These are phyloP conservation scores for Mortierella hygrophila DNA, from an alignment of 192 early-diverging fungal species.

Conservation along the genomic window DNA sequence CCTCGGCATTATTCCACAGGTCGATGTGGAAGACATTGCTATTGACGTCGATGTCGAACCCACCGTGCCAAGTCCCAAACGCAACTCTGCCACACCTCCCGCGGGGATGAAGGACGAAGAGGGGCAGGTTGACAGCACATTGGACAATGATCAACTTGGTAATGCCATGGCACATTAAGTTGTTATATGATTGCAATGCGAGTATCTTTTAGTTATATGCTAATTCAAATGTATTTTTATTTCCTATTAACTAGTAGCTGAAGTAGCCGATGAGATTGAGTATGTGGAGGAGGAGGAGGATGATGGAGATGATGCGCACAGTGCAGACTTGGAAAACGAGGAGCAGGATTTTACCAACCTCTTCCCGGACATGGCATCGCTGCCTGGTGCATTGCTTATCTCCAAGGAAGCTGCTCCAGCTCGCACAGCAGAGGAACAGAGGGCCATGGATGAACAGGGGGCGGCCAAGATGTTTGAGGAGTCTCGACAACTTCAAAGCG, in stretches of 20 bases:
- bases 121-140: not conserved
- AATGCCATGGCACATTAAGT: not conserved
- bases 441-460: conserved; percentile 19
- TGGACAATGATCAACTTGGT: not conserved
- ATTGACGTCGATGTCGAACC: conserved; percentile 5
- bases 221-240: not conserved
- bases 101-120: not conserved
- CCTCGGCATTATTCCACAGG: not conserved
- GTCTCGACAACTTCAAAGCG: conserved; percentile 64
- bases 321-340: conserved; percentile 59
- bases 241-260: not conserved
- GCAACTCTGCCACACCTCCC: not conserved
- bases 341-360: conserved; percentile 60
- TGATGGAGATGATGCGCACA: conserved; percentile 26
- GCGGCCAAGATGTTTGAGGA: conserved; percentile 52
- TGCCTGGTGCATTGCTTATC: conserved; percentile 41
- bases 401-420: conserved; percentile 2
- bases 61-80: not conserved
- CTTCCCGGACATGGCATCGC: conserved; percentile 38
- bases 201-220: not conserved
- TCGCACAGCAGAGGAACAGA: conserved; percentile 28
- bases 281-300: conserved; percentile 14
- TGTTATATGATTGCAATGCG: not conserved
- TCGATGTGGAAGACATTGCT: not conserved
- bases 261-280: not conserved